Percentiles rank a stretch among this genome's conserved stretches.
Conservation (phyloP, 108 stramenopile genomes). For the Epithemia pelagica region DNA sequence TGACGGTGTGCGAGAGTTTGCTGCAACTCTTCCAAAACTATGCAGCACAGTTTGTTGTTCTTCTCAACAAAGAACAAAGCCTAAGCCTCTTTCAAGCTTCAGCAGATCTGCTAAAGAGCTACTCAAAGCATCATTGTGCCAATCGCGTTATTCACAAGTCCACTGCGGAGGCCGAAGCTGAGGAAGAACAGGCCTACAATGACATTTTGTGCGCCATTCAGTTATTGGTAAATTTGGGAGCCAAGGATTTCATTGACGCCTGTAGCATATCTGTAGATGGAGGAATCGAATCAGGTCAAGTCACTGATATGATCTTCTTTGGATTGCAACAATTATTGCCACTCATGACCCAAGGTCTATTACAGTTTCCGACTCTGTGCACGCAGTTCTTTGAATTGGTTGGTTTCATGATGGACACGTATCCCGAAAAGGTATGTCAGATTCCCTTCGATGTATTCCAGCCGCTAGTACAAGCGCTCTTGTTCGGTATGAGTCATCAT, state of each 20-base stretch:
- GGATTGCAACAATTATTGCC: slow-evolving; percentile 83
- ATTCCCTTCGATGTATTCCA: slow-evolving; percentile 76
- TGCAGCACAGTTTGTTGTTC: slow-evolving; percentile 70
- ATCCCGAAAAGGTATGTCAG: slow-evolving; percentile 63
- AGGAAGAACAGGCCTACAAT: slow-evolving; percentile 80
- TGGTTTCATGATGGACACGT: slow-evolving; percentile 84
- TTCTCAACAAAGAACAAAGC: slow-evolving; percentile 57
- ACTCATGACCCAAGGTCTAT: slow-evolving; percentile 74
- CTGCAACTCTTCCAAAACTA: slow-evolving; percentile 73
- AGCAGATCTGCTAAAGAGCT: slow-evolving; percentile 58
- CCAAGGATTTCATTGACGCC: slow-evolving; percentile 80
- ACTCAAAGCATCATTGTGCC: slow-evolving; percentile 55
- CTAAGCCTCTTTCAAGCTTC: slow-evolving; percentile 57
- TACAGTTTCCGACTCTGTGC: slow-evolving; percentile 75
- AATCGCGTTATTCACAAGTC: slow-evolving; percentile 35
- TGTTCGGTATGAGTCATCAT: slow-evolving; percentile 80
- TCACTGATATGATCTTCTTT: slow-evolving; percentile 81
- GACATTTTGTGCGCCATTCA: slow-evolving; percentile 81
- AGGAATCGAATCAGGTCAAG: slow-evolving; percentile 58
- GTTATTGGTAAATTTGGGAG: slow-evolving; percentile 72
- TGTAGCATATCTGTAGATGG: slow-evolving; percentile 21
- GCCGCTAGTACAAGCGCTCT: slow-evolving; percentile 66
- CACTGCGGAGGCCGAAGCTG: slow-evolving; percentile 28
- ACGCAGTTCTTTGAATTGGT: slow-evolving; percentile 72
- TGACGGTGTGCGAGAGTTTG: slow-evolving; percentile 66